A percentile compares a stretch with the other conserved stretches of the same genome.
Conservation (phyloP, 2,329 filamentous ascomycete species). For the Microdochium bolleyi region DNA sequence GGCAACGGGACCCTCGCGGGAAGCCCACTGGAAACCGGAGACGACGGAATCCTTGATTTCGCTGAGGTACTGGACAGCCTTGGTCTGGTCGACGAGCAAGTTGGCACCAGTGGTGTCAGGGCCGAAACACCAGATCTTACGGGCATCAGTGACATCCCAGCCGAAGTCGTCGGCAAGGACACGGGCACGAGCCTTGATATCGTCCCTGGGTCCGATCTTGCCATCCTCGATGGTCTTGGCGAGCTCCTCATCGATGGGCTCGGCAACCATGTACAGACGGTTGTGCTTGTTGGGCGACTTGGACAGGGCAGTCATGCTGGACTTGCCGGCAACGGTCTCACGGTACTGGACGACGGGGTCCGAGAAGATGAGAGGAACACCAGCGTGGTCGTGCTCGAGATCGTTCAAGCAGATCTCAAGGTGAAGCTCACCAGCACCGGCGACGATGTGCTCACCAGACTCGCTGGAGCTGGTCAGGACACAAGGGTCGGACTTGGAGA, state of each 20-base stretch:
- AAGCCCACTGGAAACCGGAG: conserved; percentile 99
- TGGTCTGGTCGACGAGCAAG: conserved; percentile 98
- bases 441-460: conserved; percentile 97
- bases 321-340: conserved; percentile 81
- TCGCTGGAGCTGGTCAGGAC: conserved; percentile 83
- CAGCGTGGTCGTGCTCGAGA: conserved; percentile 98
- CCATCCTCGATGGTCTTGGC: conserved; percentile 82
- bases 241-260: conserved; percentile 89
- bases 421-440: conserved; percentile 98
- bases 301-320: conserved; percentile 92
- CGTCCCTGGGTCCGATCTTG: conserved; percentile 91
- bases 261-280: conserved; percentile 93
- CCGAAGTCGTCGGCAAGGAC: conserved; percentile 92
- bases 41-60: conserved; percentile 99
- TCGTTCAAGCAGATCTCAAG: conserved; percentile 99
- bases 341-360: conserved; percentile 98
- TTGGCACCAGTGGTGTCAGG: conserved; percentile 97
- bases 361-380: conserved; percentile 94
- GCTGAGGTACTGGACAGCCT: conserved; percentile 99
- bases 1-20: conserved; percentile 91
- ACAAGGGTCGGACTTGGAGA: conserved; percentile 99
- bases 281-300: conserved; percentile 99
- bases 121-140: conserved; percentile 99
- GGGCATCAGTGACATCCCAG: conserved; percentile 99
- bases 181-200: conserved; percentile 98